Evolutionary conservation across 768 basidiomycete species (phyloP).

Genomic region (Sistotremastrum suecicum): DNA sequence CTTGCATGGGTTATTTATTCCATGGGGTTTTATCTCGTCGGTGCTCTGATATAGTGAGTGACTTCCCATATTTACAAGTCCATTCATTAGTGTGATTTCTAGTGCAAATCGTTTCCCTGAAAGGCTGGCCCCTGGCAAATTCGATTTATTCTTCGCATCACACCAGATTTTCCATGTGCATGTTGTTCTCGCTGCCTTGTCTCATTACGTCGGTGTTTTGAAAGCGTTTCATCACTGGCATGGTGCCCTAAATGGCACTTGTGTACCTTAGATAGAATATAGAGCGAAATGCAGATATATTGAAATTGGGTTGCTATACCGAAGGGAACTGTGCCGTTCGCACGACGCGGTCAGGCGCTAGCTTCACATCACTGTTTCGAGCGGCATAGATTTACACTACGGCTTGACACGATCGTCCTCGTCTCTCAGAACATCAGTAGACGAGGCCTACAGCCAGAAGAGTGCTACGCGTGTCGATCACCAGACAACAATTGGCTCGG

Average conservation of each 20-base stretch:
- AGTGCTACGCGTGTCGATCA: no score
- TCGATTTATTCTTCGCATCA: constrained; percentile 67
- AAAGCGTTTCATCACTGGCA: constrained; percentile 50
- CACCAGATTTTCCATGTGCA: constrained; percentile 86
- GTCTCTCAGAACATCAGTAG: no score
- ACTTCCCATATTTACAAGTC: constrained; percentile 15
- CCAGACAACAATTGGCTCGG: no score
- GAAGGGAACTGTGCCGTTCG: no score
- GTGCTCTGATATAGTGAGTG: constrained; percentile 71
- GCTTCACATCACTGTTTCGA: no score
- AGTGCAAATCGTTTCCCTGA: constrained; percentile 82
- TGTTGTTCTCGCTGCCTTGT: constrained; percentile 58
- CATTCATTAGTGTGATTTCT: constrained; percentile 11
- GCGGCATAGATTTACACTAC: no score
- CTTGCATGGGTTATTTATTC: constrained; percentile 55
- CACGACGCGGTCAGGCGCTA: no score
- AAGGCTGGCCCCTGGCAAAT: constrained; percentile 54
- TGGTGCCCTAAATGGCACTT: neutral
- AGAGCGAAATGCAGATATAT: no score
- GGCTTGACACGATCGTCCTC: no score
- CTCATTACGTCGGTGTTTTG: constrained; percentile 47
- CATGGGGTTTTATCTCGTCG: constrained; percentile 62
- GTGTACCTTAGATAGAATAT: no score
- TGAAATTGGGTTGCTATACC: no score
- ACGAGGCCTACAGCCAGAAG: no score